A percentile compares a stretch with the other conserved stretches of the same genome.
phyloP scores from a whole-genome alignment of 2,329 filamentous ascomycete species.

The Colletotrichum sansevieriae region DNA sequence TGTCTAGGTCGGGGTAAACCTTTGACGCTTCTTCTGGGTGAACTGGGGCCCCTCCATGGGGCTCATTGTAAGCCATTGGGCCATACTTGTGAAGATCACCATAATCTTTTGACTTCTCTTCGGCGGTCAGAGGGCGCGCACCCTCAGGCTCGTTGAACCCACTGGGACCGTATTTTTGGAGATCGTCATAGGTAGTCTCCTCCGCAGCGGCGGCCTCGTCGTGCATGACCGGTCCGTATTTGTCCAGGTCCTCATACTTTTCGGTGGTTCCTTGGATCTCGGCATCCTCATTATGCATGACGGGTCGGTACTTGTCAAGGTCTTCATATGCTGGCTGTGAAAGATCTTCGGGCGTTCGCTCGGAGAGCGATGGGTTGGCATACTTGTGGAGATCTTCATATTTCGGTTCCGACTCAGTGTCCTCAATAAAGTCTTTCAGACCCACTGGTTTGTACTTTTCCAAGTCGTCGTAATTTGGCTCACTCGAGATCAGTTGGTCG shows the following conservation, averaged over 20 bases:
- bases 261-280: conserved; percentile 37
- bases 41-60: conserved; percentile 48
- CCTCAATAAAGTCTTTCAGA: conserved; percentile 27
- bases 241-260: conserved; percentile 41
- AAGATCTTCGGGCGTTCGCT: conserved; percentile 43
- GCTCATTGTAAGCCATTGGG: conserved; percentile 52
- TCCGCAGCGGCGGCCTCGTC: conserved; percentile 54
- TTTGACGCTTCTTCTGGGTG: conserved; percentile 53
- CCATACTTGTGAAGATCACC: conserved; percentile 53
- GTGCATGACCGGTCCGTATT: conserved; percentile 44
- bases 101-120: conserved; percentile 58
- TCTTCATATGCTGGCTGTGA: conserved; percentile 51
- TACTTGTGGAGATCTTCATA: conserved; percentile 56
- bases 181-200: conserved; percentile 56
- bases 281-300: conserved; percentile 51
- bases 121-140: conserved; percentile 46
- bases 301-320: conserved; percentile 50
- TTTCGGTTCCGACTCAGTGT: conserved; percentile 12
- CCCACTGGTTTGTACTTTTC: conserved; percentile 53
- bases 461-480: conserved; percentile 57
- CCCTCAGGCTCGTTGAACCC: conserved; percentile 55
- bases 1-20: conserved; percentile 55
- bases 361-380: conserved; percentile 41
- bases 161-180: conserved; percentile 53
- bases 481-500: conserved; percentile 31